Base-by-base conservation (phyloP, 2,329 filamentous ascomycete species). In the Diaporthe nobilis region DNA sequence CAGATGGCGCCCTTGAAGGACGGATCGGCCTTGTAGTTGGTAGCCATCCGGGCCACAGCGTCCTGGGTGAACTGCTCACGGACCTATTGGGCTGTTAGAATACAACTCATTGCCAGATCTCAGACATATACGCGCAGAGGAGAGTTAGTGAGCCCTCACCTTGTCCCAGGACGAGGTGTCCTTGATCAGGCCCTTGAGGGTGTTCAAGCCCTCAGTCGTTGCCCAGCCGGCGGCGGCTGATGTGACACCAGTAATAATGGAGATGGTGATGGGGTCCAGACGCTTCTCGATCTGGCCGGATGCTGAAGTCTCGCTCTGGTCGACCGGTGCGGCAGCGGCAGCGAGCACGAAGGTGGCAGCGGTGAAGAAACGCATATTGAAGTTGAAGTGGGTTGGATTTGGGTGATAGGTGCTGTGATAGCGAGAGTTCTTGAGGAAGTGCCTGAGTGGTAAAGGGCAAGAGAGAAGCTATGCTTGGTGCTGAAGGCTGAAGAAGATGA, bases 241-340 rank as follows among this genome's bases (percentile, higher is more conserved):
- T 22, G 63, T 34, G 15, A 51, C 63, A 37, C 44, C 44, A 13
- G 63, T 53, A 31, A 68, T 51, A 4, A 68, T 51, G 13, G 47
- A 51, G 31, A 68, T 51, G 2, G 63, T 68, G 47, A 68, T 39
- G 0, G 63, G 63, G 13, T 68, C 63, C 15, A 68, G 63, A 20
- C 63, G 63, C 63, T 68, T 68, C 47, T 68, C 63, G 63, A 68
- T 37, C 44, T 68, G 44, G 12, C 47, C 22, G 31, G 63, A 68
- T 6, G 44, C 31, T 7, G 63, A 20, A 10, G 44, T 25, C 31
- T 51, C 63, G 31, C 44, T 25, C 63, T 68, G 44, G 47, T 39
- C 31, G 20, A 53, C 44, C 2, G 44, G 44, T 20, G 63, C 63
- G 12, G 63, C 61, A 1, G 61, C n/a, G 53, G 53, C 53, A 25